Evolutionary conservation across 2,329 filamentous ascomycete species (phyloP), one percentile per base, ranked within the genome.

Genomic region (Ophiocordyceps unilateralis): DNA sequence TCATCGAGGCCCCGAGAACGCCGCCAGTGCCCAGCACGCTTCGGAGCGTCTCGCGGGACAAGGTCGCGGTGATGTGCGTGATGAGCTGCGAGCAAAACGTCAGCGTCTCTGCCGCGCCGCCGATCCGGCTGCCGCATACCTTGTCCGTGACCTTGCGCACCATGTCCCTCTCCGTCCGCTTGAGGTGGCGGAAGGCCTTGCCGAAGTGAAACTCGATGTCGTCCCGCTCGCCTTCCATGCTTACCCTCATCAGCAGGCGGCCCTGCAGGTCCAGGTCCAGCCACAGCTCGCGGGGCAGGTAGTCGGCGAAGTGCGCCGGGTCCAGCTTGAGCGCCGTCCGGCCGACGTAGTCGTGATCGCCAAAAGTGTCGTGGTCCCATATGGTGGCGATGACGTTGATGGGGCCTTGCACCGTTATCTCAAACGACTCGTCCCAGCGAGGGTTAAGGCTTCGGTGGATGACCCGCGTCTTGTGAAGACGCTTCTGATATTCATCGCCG

Each of bases 141-240:
- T 98, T 98, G 65, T 96, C 91, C 8, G 91, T 96, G 55, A 96
- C 91, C 63, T 88, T 93, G 47, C 91, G 78, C 43, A 93, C 93
- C 91, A 98, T 98, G 60, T 98, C 91, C 54, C 89, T 76, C 64
- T 98, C 89, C 1, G 89, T 93, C 50, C 91, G 78, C 69, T 96
- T 96, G 51, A 98, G 69, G 46, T 89, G 86, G 40, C 91, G 76
- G 66, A 98, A 98, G 22, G 91, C 84, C 63, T 95, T 96, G 53
- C 88, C 91, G 61, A 96, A 96, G 56, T 95, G 89, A 61, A 98
- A 98, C 55, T 95, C 85, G 45, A 98, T 98, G 57, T 98, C 91
- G 57, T 98, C 91, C 48, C 91, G 76, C 63, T 98, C 91, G 42
- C 91, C 91, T 64, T 98, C 91, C 91, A 98, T 98, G 57, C 87